Percentiles rank a stretch among this genome's conserved stretches.
These are phyloP conservation scores for Suillus placidus DNA, from an alignment of 768 basidiomycete genomes.

Conservation along the genomic window DNA sequence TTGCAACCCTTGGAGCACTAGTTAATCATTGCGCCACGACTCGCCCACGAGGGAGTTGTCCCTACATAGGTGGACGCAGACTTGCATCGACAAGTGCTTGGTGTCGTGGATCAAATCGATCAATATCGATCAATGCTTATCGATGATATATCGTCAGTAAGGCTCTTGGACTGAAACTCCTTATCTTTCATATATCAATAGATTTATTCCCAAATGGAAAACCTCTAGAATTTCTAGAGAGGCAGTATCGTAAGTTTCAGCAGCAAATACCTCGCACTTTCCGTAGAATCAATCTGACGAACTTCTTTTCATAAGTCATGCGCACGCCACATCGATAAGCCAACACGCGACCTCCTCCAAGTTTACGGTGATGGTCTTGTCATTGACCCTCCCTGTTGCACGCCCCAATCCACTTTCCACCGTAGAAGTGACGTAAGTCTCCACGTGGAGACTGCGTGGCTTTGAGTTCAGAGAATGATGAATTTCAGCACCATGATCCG, in stretches of 20 bases:
- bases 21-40: no score
- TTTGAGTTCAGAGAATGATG: not conserved
- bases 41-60: no score
- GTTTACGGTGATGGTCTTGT: not conserved
- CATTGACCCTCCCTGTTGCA: not conserved
- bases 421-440: not conserved
- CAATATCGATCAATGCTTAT: no score
- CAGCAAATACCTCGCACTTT: not conserved
- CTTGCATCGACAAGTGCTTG: not conserved
- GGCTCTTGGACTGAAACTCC: not conserved
- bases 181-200: not conserved
- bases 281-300: not conserved
- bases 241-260: no score
- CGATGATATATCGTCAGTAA: not conserved
- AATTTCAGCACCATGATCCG: not conserved
- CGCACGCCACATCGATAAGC: not conserved
- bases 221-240: no score
- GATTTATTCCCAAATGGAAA: not conserved
- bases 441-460: not conserved
- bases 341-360: not conserved
- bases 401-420: not conserved
- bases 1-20: not conserved
- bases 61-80: no score
- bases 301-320: not conserved
- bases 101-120: no score